Evolutionary conservation across 352 stramenopile species (phyloP).

Genomic region (Phytophthora podocarpi): DNA sequence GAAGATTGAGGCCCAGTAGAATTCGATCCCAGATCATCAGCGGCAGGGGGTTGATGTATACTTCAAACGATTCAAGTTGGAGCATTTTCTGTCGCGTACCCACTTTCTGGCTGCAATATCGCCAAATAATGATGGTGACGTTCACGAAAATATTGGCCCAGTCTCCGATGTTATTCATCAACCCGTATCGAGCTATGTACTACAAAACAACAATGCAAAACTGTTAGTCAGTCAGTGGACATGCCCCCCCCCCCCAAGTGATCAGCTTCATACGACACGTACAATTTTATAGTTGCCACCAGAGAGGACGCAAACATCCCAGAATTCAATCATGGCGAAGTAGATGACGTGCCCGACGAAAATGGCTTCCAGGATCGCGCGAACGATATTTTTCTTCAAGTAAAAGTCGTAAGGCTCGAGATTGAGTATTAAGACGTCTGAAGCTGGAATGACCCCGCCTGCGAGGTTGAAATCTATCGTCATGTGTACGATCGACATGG

Average conservation of each 20-base stretch:
- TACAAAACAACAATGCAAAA: too few relatives aligned
- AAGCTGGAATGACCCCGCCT: constrained; percentile 49
- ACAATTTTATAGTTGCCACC: constrained; percentile 51
- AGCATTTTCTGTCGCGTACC: constrained; percentile 43
- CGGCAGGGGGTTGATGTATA: constrained; percentile 56
- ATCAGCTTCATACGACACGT: too few relatives aligned
- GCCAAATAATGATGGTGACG: constrained; percentile 57
- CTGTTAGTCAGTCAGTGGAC: too few relatives aligned
- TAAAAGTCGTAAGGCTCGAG: constrained; percentile 75
- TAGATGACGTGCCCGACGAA: constrained; percentile 62
- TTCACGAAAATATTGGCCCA: constrained; percentile 73
- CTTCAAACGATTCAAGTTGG: constrained; percentile 56
- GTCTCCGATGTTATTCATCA: constrained; percentile 72
- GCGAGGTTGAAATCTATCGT: constrained; percentile 65
- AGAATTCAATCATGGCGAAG: constrained; percentile 65
- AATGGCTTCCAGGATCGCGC: constrained; percentile 48
- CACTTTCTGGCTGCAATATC: constrained; percentile 56
- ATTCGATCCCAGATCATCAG: constrained; percentile 67
- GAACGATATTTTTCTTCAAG: constrained; percentile 48
- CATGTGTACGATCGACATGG: constrained; percentile 67
- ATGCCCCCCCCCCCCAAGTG: too few relatives aligned
- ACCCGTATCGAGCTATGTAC: constrained; percentile 68
- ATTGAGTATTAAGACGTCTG: constrained; percentile 58
- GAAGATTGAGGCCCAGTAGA: constrained; percentile 65
- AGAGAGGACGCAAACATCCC: constrained; percentile 69